Base-by-base conservation (phyloP, 2,329 filamentous ascomycete species). In the Trichoderma atrobrunneum region DNA sequence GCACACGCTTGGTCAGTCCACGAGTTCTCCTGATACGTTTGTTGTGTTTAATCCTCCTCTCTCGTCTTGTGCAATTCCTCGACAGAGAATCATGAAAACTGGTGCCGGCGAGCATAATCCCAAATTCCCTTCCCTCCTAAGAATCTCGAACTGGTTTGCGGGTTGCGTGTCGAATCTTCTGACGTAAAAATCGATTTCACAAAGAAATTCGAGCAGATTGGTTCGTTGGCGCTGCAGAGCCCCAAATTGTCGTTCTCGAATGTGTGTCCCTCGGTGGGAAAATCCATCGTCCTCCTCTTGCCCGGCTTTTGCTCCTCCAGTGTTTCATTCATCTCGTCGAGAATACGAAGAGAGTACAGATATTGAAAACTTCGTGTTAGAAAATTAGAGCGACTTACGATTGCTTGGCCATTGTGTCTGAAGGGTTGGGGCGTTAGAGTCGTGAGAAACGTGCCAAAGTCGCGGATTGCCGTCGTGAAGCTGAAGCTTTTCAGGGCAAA, bases 361-460 rank as follows among this genome's bases (percentile, higher is more conserved):
- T 24, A 24, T 3, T 6, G 18, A 30, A 36, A 62, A 6, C 14
- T 36, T 30, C 21, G 8, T 70, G 67, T 16, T 73, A 48, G 21
- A 77, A 34, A 73, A 73, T 64, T 51, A 72, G 34, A 72, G 54
- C 68, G 30, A 89, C 88, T 85, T 86, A 90, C 88, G 87, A 89
- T 78, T 86, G 80, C 84, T 90, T 90, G 83, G 87, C 88, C 88
- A 90, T 90, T 88, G 83, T 85, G 82, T 84, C 82, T 83, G 84
- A 82, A 82, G 83, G 79, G 81, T 78, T 80, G 78, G 79, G 81
- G 79, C 81, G 81, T 82, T 82, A 79, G 43, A 77, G 80, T 81
- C 80, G 80, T 81, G 75, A 78, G 75, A 76, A 80, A 78, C 77
- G 77, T 81, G 78, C 80, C 80, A 78, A 60, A 78, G 77, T 81